Conservation (phyloP, 176 grass and related monocot species). For the Rhipidocladum racemiflorum region DNA sequence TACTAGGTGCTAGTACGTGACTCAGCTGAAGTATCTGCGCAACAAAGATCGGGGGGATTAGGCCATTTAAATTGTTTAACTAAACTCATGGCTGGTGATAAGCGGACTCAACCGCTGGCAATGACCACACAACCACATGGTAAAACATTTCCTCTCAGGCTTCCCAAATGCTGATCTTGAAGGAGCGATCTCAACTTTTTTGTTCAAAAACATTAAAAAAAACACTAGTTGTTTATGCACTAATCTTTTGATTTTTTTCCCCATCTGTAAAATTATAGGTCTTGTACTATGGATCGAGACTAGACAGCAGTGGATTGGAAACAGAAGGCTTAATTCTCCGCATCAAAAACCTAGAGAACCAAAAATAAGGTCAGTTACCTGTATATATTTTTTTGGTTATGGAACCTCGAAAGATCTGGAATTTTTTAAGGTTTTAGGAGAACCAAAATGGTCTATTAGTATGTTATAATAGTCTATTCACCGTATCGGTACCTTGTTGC, state of each 20-base stretch:
- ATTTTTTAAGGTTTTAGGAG: not conserved
- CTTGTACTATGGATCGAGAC: conserved; percentile 85
- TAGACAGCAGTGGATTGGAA: conserved; percentile 82
- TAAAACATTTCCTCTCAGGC: not conserved
- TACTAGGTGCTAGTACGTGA: not conserved
- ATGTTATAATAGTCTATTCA: not conserved
- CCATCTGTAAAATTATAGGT: conserved; percentile 38
- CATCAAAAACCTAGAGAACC: conserved; percentile 43
- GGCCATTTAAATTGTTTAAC: not conserved
- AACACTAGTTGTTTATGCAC: not conserved
- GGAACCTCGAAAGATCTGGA: not conserved
- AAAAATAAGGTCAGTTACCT: conserved; percentile 66
- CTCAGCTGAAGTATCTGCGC: not conserved
- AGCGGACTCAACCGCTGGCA: not conserved
- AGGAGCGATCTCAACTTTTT: not conserved
- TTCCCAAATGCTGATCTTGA: not conserved
- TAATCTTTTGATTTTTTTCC: not conserved
- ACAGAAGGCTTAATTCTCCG: conserved; percentile 41
- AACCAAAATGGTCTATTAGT: not conserved
- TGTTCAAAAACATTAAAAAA: not conserved
- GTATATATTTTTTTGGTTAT: not conserved
- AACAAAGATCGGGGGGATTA: not conserved
- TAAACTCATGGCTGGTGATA: not conserved
- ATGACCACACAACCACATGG: not conserved
- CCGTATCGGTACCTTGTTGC: too few species aligned